Evolutionary conservation across 73 alveolate genomes (phyloP).

Genomic region (Loxodes magnus): DNA sequence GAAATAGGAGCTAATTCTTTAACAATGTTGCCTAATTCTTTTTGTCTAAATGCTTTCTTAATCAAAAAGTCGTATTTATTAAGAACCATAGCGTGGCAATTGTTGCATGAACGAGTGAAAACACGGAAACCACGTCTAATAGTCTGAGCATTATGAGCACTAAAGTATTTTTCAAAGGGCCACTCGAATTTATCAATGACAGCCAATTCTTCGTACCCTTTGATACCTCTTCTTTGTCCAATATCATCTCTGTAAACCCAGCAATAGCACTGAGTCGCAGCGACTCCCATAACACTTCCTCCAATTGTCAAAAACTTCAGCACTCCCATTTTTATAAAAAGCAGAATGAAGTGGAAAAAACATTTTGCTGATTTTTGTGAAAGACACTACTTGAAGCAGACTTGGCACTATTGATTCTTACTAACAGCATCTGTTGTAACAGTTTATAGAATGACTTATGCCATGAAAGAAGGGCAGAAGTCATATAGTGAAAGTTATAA

Average conservation of each 20-base stretch:
- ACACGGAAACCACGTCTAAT: slow-evolving; percentile 89
- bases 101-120: slow-evolving; percentile 74
- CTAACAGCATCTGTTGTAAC: no score
- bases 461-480: no score
- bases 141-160: slow-evolving; percentile 74
- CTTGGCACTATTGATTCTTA: no score
- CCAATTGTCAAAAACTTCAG: no score
- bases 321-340: no score
- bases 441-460: no score
- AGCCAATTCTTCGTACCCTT: slow-evolving; percentile 93
- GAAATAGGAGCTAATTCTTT: slow-evolving; percentile 57
- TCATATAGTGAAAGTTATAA: no score
- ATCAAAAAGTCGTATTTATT: slow-evolving; percentile 75
- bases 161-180: slow-evolving; percentile 79
- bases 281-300: no score
- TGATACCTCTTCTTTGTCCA: slow-evolving; percentile 85
- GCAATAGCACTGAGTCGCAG: no score
- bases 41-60: slow-evolving; percentile 78
- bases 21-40: slow-evolving; percentile 75
- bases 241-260: slow-evolving; percentile 90
- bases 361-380: no score
- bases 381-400: no score
- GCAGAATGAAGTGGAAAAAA: no score
- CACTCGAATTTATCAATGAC: slow-evolving; percentile 78
- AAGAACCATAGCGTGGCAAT: slow-evolving; percentile 86